Percentiles rank a stretch among this genome's conserved stretches.
Conservation (phyloP, 768 basidiomycete species). For the Hydnum rufescens region DNA sequence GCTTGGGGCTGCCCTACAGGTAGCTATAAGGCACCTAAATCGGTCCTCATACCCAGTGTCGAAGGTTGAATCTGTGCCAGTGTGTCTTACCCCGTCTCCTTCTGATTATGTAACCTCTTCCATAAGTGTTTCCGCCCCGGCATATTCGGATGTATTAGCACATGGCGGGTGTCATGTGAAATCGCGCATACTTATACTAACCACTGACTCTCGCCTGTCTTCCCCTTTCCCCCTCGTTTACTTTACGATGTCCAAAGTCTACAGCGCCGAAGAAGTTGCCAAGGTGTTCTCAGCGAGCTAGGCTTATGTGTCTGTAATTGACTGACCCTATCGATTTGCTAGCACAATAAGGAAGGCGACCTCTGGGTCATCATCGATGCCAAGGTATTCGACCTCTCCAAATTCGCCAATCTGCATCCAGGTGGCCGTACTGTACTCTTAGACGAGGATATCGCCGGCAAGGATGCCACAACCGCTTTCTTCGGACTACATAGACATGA, state of each 20-base stretch:
- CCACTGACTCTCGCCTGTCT: background rate
- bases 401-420: slow-evolving; percentile 65
- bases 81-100: too few species aligned
- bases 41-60: too few species aligned
- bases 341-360: slow-evolving; percentile 67
- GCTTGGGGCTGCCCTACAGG: too few species aligned
- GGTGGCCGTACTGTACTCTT: slow-evolving; percentile 64
- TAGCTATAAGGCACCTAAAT: too few species aligned
- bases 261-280: slow-evolving; percentile 48
- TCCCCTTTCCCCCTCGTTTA: background rate
- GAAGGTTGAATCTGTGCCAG: too few species aligned
- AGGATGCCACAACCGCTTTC: slow-evolving; percentile 77
- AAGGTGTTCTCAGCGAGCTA: slow-evolving; percentile 42
- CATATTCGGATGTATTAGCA: too few species aligned
- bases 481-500: slow-evolving; percentile 78
- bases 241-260: slow-evolving; percentile 19
- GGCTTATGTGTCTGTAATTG: background rate
- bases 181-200: too few species aligned
- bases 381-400: slow-evolving; percentile 66
- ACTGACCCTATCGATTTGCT: too few species aligned
- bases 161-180: too few species aligned
- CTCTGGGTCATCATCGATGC: slow-evolving; percentile 78
- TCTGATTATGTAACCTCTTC: too few species aligned
- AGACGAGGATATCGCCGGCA: slow-evolving; percentile 61
- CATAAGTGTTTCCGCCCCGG: too few species aligned